Evolutionary conservation across 495 filamentous ascomycete genomes (phyloP), one percentile per base, ranked within the genome.

Genomic region (Lentithecium fluviatile): DNA sequence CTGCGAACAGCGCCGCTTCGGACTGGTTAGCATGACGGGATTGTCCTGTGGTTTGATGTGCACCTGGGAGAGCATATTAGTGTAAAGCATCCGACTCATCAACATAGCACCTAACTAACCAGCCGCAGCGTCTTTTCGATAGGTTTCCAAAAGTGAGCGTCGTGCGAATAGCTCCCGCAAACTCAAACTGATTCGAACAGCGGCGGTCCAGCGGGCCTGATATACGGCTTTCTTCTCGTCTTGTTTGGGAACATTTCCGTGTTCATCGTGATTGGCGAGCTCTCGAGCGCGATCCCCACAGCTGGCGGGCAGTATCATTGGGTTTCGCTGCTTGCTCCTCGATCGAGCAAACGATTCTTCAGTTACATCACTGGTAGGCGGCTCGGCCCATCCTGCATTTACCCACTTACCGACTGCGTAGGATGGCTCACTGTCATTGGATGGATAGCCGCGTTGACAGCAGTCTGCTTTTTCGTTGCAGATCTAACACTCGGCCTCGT

Each of bases 391-490:
- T n/a, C n/a, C n/a, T n/a, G n/a, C n/a, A n/a, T n/a, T n/a, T n/a
- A n/a, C n/a, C n/a, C 24, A 8, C n/a, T 52, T 59, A 26, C 67
- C 60, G 68, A 73, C 51, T 52, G 58, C 2, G 46, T 68, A 58
- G 62, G 81, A 10, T 88, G 84, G 84, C 73, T 87, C 17, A 79
- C 76, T 46, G 79, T 81, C 2, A 78, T 79, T 34, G 83, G 82
- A 4, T 87, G 84, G 84, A 79, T 85, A 66, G 78, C 79, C 26
- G 74, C 77, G 1, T 77, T 79, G n/a, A 79, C 84, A 1, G 71
- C 77, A 0, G 72, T 77, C 32, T 78, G 76, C 0, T 85, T 80
- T 64, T 71, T 86, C 7, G 77, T 77, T 2, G 82, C 76, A 0
- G 81, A 77, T 2, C 77, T 83, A 51, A 81, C 86, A 29, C 82